These are phyloP conservation scores for Strobilomyces dryophilus DNA, from an alignment of 768 basidiomycete genomes.

Conservation along the genomic window DNA sequence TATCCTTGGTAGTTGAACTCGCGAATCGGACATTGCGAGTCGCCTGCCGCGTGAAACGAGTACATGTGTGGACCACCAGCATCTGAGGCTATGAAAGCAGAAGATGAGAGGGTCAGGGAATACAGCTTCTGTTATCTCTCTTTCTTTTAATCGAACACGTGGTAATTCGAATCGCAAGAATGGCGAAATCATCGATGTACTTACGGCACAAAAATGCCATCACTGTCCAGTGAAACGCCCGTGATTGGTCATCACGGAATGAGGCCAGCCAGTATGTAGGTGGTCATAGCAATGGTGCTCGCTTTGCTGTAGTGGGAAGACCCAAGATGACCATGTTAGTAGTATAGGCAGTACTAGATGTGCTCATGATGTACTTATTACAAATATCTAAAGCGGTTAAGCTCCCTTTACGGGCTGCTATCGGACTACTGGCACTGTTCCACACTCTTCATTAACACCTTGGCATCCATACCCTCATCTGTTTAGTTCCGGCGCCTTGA, in stretches of 20 bases:
- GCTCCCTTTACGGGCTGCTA: too few relatives aligned
- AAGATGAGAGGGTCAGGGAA: neutral
- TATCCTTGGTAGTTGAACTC: constrained; percentile 37
- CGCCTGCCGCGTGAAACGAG: constrained; percentile 4
- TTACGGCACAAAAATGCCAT: neutral
- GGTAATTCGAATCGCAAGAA: constrained; percentile 9
- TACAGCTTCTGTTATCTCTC: neutral
- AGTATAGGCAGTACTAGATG: too few relatives aligned
- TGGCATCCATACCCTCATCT: neutral
- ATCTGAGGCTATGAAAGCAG: constrained; percentile 1
- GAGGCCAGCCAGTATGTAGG: too few relatives aligned
- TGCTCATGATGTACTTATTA: too few relatives aligned
- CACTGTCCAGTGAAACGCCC: neutral
- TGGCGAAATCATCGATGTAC: constrained; percentile 7
- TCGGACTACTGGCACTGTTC: neutral
- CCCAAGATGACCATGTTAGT: too few relatives aligned
- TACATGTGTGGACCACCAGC: constrained; percentile 1
- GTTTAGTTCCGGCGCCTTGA: neutral
- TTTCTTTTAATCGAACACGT: constrained; percentile 1
- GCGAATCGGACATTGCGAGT: constrained; percentile 16
- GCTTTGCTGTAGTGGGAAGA: too few relatives aligned
- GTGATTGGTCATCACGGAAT: too few relatives aligned
- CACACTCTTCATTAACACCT: neutral
- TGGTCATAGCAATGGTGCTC: too few relatives aligned
- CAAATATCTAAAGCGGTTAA: neutral